Evolutionary conservation across 2,329 filamentous ascomycete species (phyloP).

Genomic region (Cordyceps tenuipes): DNA sequence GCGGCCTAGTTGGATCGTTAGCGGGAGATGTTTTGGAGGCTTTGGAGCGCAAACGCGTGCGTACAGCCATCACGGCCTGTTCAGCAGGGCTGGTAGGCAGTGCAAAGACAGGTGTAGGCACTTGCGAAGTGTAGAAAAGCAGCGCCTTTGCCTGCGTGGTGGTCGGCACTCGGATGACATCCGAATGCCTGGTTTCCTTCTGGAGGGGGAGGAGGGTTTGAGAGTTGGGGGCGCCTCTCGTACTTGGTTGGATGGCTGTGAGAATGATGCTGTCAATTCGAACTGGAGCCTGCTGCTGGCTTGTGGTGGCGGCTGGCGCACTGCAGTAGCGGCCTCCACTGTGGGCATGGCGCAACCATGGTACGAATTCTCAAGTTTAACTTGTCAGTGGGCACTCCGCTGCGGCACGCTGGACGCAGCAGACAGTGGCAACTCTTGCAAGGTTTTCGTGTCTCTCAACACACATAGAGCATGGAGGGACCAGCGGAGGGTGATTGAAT

Average conservation of each 20-base stretch:
- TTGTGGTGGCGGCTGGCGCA: neutral
- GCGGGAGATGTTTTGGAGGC: neutral
- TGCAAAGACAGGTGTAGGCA: neutral
- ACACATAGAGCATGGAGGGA: neutral
- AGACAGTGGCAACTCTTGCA: neutral
- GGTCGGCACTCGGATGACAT: slow-evolving; percentile 9
- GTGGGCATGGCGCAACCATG: neutral
- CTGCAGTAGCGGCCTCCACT: slow-evolving; percentile 6
- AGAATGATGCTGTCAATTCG: too few relatives aligned
- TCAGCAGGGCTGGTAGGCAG: neutral
- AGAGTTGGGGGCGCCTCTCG: neutral
- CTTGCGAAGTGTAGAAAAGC: neutral
- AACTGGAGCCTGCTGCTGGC: neutral
- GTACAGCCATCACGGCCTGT: neutral
- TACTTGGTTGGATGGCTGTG: neutral
- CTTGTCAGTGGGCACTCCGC: neutral
- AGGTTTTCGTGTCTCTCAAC: too few relatives aligned
- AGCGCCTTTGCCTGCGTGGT: neutral
- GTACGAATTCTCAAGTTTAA: neutral
- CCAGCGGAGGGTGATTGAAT: too few relatives aligned
- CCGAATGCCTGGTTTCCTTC: slow-evolving; percentile 1
- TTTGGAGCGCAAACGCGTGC: neutral
- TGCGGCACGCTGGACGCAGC: too few relatives aligned
- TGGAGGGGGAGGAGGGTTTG: neutral
- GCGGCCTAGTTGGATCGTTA: neutral